Conservation (phyloP, 2,329 filamentous ascomycete species). For the Fusarium aywerte region DNA sequence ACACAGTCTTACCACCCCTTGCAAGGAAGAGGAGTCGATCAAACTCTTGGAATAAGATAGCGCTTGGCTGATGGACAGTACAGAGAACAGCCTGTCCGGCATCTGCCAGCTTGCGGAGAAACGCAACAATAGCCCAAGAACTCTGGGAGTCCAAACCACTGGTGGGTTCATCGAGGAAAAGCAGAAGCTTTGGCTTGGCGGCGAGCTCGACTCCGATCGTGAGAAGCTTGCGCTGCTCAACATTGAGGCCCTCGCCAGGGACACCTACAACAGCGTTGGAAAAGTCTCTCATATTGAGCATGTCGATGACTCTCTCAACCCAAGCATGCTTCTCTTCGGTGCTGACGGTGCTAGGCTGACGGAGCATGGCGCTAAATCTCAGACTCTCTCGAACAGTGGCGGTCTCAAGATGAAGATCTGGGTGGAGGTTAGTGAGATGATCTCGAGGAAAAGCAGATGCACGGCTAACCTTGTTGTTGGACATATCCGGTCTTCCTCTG, state of each 20-base stretch:
- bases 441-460: rapidly evolving
- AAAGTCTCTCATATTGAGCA: slow-evolving; percentile 74
- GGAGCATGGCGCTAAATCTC: slow-evolving; percentile 66
- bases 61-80: slow-evolving; percentile 66
- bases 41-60: slow-evolving; percentile 65
- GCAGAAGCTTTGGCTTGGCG: slow-evolving; percentile 66
- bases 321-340: slow-evolving; percentile 68
- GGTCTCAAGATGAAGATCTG: slow-evolving; percentile 66
- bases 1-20: slow-evolving; percentile 73
- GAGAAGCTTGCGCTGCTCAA: slow-evolving; percentile 70
- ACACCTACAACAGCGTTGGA: slow-evolving; percentile 73
- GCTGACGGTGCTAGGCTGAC: slow-evolving; percentile 65
- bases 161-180: slow-evolving; percentile 72
- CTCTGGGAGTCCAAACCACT: slow-evolving; percentile 71
- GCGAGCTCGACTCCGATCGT: slow-evolving; percentile 71
- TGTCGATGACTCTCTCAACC: slow-evolving; percentile 72
- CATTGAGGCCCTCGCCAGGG: slow-evolving; percentile 69
- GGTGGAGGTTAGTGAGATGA: not conserved
- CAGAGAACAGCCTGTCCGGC: slow-evolving; percentile 65
- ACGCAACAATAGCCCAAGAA: slow-evolving; percentile 71
- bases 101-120: slow-evolving; percentile 70
- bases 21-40: slow-evolving; percentile 73
- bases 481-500: slow-evolving; percentile 75
- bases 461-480: slow-evolving; percentile 66
- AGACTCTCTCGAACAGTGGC: slow-evolving; percentile 66